phyloP scores from a whole-genome alignment of 1,139 yeast species.

The Candida dubliniensis region DNA sequence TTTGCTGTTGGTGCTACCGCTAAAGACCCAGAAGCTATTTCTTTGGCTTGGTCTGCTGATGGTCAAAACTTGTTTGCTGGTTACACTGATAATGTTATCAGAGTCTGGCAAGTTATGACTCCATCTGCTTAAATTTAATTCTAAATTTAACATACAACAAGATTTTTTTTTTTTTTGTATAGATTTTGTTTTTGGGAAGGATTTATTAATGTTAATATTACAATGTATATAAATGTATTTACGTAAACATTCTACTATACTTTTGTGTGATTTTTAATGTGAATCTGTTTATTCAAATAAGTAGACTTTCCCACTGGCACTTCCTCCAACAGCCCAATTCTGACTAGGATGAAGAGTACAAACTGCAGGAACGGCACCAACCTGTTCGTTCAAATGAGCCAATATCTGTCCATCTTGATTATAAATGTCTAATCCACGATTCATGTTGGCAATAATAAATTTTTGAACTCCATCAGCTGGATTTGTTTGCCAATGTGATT shows the following conservation, averaged over 20 bases:
- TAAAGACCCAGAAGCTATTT: constrained; percentile 97
- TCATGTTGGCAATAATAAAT: constrained; percentile 92
- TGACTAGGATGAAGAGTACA: constrained; percentile 76
- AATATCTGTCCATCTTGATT: constrained; percentile 72
- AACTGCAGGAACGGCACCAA: constrained; percentile 94
- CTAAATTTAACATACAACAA: background rate
- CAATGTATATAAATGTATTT: background rate
- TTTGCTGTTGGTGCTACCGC: constrained; percentile 87
- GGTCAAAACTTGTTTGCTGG: constrained; percentile 99
- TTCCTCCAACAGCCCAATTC: constrained; percentile 92
- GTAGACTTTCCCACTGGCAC: constrained; percentile 90
- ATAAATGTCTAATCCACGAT: constrained; percentile 78
- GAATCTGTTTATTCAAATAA: constrained; percentile 39
- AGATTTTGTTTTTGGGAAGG: background rate
- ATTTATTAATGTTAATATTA: constrained; percentile 3
- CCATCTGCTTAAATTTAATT: constrained; percentile 51
- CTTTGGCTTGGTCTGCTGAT: constrained; percentile 99
- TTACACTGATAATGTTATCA: constrained; percentile 98
- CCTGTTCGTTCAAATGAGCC: constrained; percentile 64
- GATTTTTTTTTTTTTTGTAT: background rate
- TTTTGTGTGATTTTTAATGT: too few relatives aligned
- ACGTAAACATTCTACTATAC: background rate
- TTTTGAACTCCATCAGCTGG: constrained; percentile 77
- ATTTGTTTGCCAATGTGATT: constrained; percentile 74
- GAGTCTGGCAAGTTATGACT: constrained; percentile 99